A percentile compares a stretch with the other conserved stretches of the same genome.
phyloP scores from a whole-genome alignment of 1,284 basidiomycete species.

The Ceratobasidium sp. region DNA sequence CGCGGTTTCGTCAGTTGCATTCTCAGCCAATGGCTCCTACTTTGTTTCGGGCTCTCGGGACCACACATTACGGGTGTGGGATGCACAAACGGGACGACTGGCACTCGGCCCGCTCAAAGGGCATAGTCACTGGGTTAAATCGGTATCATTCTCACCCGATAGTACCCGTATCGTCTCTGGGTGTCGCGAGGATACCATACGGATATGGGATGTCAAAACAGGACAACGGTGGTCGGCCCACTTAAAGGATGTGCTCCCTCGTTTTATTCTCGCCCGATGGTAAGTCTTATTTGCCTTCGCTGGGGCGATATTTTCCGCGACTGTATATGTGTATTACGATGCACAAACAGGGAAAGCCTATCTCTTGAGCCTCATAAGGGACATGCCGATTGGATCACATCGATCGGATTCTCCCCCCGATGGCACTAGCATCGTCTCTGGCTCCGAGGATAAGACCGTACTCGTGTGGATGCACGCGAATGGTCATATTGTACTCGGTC shows the following conservation, averaged over 20 bases:
- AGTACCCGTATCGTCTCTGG: background rate
- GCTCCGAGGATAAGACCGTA: conserved; percentile 6
- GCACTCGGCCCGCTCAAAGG: background rate
- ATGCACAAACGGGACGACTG: background rate
- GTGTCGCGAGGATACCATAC: background rate
- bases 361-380: background rate
- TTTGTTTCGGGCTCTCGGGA: no score
- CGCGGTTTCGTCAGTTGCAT: background rate
- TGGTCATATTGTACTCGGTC: background rate
- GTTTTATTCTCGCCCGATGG: no score
- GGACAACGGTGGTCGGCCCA: no score
- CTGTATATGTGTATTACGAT: conserved; percentile 26
- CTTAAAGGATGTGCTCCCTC: no score
- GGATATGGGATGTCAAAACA: background rate
- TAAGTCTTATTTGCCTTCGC: no score
- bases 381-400: background rate
- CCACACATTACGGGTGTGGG: background rate
- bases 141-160: background rate
- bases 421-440: background rate
- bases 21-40: background rate
- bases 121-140: background rate
- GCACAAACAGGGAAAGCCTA: background rate
- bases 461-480: background rate
- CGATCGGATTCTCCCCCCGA: conserved; percentile 26
- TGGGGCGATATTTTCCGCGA: no score